A percentile compares a stretch with the other conserved stretches of the same genome.
Evolutionary conservation across 345 rosid genomes (phyloP).

Genomic region (Hibiscus syriacus): DNA sequence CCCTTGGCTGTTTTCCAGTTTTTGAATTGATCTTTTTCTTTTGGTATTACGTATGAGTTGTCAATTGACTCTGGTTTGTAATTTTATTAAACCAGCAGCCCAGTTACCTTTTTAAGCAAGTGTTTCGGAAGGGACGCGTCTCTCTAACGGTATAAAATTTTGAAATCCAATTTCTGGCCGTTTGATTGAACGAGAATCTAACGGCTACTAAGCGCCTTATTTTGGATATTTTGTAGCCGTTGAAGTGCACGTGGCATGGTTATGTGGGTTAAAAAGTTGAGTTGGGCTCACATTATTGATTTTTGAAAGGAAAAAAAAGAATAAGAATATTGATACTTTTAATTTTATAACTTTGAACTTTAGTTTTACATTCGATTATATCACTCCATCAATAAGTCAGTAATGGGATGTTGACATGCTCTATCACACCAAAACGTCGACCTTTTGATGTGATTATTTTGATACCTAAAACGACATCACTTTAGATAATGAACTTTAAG

Average conservation of each 20-base stretch:
- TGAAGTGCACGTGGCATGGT: not conserved
- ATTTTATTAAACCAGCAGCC: not conserved
- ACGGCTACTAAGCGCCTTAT: not conserved
- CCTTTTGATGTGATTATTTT: too few relatives aligned
- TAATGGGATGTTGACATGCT: too few relatives aligned
- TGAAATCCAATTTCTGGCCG: not conserved
- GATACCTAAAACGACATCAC: too few relatives aligned
- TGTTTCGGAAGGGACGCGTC: not conserved
- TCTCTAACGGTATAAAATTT: constrained; percentile 10
- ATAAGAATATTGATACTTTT: too few relatives aligned
- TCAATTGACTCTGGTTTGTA: not conserved
- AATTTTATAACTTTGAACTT: too few relatives aligned
- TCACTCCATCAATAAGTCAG: too few relatives aligned
- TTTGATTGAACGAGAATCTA: not conserved
- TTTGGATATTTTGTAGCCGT: constrained; percentile 8
- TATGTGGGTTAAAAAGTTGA: not conserved
- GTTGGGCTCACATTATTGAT: not conserved
- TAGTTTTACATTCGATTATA: too few relatives aligned
- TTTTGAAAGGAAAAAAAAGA: too few relatives aligned
- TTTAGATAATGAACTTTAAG: too few relatives aligned
- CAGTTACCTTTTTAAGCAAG: not conserved
- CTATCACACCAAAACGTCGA: too few relatives aligned
- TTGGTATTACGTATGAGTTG: too few relatives aligned
- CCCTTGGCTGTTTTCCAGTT: not conserved
- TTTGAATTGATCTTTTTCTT: not conserved